Evolutionary conservation across 495 filamentous ascomycete species (phyloP), one percentile per base, ranked within the genome.

Genomic region (Bombardia bombarda): DNA sequence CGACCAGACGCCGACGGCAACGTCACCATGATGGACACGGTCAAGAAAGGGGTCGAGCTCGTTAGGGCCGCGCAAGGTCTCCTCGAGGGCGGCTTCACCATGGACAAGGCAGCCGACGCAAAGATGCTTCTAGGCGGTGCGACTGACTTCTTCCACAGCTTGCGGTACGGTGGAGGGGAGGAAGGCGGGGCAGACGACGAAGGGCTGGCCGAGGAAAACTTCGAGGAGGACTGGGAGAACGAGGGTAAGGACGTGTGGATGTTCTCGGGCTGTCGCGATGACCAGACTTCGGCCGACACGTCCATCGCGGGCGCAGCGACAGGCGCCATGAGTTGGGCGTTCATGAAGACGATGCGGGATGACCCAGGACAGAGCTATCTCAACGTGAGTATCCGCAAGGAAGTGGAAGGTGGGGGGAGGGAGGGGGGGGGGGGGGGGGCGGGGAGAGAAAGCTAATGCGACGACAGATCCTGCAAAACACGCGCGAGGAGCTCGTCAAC

Each of bases 301-400:
- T 67, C 59, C 28, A 80, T 80, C 41, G 61, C 65, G 12, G 74
- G 75, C 1, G 51, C 52, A 16, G 57, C 68, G 3, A 73, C 68
- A 1, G 75, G 75, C 0, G 77, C 77, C 2, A 79, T 81, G 78
- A 75, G 70, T 14, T 79, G 73, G 68, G 77, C 73, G 0, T 73
- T 81, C 38, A 53, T 80, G 36, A 58, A 70, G 48, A 65, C 67
- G 9, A 65, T 81, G 67, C 64, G 63, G 50, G 57, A 63, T 51
- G 60, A 63, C 31, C 67, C 63, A 1, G 57, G 67, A 12, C 69
- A 74, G 50, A 76, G 64, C 23, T 80, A 77, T 28, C 26, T 8
- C 9, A 7, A 28, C 1, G 26, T 28, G 26, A 28, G 26, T 28
- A 10, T 28, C 13, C 26, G 26, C 9, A 1, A 2, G 2, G 24